Evolutionary conservation across 73 alveolate genomes (phyloP).

Genomic region (Durusdinium trenchii): DNA sequence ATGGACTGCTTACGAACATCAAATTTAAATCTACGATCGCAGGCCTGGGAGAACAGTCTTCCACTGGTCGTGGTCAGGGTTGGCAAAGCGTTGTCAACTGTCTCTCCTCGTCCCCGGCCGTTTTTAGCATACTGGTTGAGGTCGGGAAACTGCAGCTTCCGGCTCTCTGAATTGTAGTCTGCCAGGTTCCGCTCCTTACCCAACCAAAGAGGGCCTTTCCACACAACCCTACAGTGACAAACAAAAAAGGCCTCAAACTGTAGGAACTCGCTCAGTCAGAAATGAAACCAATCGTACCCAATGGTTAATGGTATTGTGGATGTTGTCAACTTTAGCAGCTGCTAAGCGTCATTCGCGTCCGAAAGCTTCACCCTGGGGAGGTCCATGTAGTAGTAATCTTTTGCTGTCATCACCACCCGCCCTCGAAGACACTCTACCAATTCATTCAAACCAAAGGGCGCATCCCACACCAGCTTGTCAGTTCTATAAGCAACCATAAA

Average conservation of each 20-base stretch:
- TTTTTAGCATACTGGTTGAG: background rate
- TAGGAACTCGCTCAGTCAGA: too few relatives aligned
- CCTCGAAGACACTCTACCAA: background rate
- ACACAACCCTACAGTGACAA: too few relatives aligned
- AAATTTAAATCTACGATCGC: too few relatives aligned
- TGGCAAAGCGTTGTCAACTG: background rate
- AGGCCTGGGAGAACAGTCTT: too few relatives aligned
- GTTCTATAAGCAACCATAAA: background rate
- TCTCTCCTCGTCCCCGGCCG: background rate
- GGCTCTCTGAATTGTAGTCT: background rate
- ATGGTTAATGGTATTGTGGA: too few relatives aligned
- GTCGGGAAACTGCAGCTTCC: background rate
- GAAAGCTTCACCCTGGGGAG: background rate
- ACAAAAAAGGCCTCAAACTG: too few relatives aligned
- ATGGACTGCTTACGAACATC: too few relatives aligned
- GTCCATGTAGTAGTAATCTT: background rate
- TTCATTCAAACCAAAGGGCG: background rate
- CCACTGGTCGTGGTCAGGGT: background rate
- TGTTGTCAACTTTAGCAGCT: too few relatives aligned
- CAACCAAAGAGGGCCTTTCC: too few relatives aligned
- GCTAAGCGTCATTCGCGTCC: background rate
- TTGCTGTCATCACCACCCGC: background rate
- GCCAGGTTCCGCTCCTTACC: background rate
- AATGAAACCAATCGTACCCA: too few relatives aligned
- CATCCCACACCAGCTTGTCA: background rate